Evolutionary conservation across 805 yeast species (phyloP), one percentile per base, ranked within the genome.

Genomic region (Candida jianshihensis): DNA sequence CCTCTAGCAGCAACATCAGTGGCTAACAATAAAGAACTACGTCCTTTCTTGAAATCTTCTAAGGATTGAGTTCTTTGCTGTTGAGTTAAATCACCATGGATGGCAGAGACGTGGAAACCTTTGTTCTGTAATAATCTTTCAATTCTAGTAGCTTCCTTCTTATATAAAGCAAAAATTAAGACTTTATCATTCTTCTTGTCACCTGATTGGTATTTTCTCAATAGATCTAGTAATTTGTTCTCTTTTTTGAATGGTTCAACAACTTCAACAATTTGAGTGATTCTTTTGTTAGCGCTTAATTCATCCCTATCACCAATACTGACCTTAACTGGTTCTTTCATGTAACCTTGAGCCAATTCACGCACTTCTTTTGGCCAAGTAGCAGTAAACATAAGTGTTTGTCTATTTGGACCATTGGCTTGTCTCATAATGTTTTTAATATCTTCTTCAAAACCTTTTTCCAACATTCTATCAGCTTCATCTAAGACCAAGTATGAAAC

Each of bases 351-450:
- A 8, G 98, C 98, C 44, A 92, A 71, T 45, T 87, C 94, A 56
- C 97, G 80, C 25, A 92, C 97, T 64, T 90, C 95, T 51, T 84
- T 85, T n/a, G 99, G 99, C 98, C 98, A 92, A 1, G 99, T 92
- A n/a, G 99, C 99, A 9, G 98, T 90, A 64, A 92, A 92, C 97
- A 92, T 92, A 45, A 92, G 70, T 0, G 98, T 92, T 63, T 90
- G 97, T 65, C 97, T 70, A 19, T 60, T 57, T 4, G 53, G 35
- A 22, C 62, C 54, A 18, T 73, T 66, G 13, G 86, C 71, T 39
- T 68, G 65, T 31, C 81, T 73, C 56, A 92, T 77, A 46, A 92
- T 87, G 44, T 72, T 69, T 58, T 84, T 87, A 56, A 92, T 90
- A 61, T 90, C 98, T 58, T 90, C 94, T 64, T 94, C 97, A 54